Evolutionary conservation across 441 rosid genomes (phyloP).

Genomic region (Kokia cookei): DNA sequence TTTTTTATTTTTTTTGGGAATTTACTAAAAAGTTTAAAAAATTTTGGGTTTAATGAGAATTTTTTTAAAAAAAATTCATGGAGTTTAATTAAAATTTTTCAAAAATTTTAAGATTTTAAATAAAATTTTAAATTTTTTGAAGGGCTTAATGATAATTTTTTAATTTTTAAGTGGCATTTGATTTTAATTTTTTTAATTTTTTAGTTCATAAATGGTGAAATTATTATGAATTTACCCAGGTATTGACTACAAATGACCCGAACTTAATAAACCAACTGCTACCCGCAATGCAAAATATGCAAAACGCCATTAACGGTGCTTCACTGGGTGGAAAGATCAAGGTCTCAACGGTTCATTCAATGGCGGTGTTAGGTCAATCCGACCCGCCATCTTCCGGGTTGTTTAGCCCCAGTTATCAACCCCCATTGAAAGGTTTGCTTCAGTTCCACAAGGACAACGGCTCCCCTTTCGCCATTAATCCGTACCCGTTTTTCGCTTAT

Average conservation of each 20-base stretch:
- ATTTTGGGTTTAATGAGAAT: too few species aligned
- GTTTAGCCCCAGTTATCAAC: conserved; percentile 52
- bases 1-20: too few species aligned
- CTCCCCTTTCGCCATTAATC: conserved; percentile 75
- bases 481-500: conserved; percentile 90
- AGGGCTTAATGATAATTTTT: too few species aligned
- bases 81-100: too few species aligned
- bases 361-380: conserved; percentile 66
- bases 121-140: too few species aligned
- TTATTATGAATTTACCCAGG: conserved; percentile 26
- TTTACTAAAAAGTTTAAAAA: too few species aligned
- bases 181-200: background rate
- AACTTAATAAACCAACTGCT: conserved; percentile 64
- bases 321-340: conserved; percentile 68
- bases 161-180: too few species aligned
- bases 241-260: conserved; percentile 54
- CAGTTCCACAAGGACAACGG: conserved; percentile 71
- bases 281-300: conserved; percentile 82
- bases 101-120: too few species aligned
- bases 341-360: conserved; percentile 87
- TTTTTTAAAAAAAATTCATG: too few species aligned
- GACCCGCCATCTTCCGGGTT: conserved; percentile 87
- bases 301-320: conserved; percentile 54
- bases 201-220: too few species aligned
- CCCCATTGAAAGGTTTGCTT: conserved; percentile 48